Base-by-base conservation (phyloP, 1,139 yeast genomes). In the Suhomyces wounanorum region DNA sequence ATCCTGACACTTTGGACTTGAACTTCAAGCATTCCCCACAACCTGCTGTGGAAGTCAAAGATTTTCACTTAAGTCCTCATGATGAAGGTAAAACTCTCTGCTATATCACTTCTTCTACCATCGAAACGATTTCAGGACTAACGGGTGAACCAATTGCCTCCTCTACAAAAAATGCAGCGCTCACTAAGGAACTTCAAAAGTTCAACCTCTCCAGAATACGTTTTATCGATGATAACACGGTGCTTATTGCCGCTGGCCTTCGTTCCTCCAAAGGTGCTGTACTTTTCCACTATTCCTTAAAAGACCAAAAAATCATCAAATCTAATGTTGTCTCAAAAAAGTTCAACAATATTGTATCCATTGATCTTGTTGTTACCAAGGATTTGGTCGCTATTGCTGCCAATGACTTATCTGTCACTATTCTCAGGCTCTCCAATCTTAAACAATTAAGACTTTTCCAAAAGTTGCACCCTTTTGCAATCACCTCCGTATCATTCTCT, bases 401-500 rank as follows among this genome's bases (percentile, higher is more conserved):
- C 1, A 87, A 89, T 55, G 94, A 89, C 58, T 79, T 83, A 54
- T 83, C 96, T 1, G 74, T 91, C 21, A 72, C 82, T 1, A 62
- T 88, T 11, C 68, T 85, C 7, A 79, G 79, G 43, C 69, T 80
- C 25, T 73, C 77, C 16, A 81, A 77, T 55, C 78, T 89, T 51
- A 74, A 77, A 45, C 69, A 77, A 10, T 61, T 84, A 41, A 79
- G 78, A 52, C 69, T 77, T 7, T 73, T 84, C 53, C 77, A 78
- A 47, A 80, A 85, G 54, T 84, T 86, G 45, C 98, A 92, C 65
- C 74, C 79, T 8, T 88, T 89, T 67, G 94, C 96, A 10, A 85
- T 92, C 48, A 92, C 97, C 0, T 78, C 82, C 46, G 81, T 89
- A 10, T 75, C 83, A 0, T 83, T 91, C 54, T 85, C 89, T 14